phyloP scores from a whole-genome alignment of 169 alveolate species.

The Miamiensis avidus region DNA sequence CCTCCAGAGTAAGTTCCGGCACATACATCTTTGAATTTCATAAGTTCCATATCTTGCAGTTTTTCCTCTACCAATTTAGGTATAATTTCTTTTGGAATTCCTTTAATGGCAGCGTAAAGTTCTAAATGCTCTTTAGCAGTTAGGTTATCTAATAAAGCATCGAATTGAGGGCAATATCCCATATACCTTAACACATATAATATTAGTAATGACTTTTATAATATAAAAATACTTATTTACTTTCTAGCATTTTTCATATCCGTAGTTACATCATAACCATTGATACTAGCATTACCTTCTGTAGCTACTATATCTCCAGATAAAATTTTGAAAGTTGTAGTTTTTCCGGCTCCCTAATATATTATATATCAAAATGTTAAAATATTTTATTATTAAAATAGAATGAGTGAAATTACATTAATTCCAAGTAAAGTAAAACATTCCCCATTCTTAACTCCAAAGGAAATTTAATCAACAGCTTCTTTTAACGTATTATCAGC shows the following conservation, averaged over 20 bases:
- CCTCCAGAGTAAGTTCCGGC: conserved; percentile 87
- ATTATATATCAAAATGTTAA: no score
- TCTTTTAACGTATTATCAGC: conserved; percentile 19
- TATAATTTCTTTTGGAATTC: conserved; percentile 56
- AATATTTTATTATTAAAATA: no score
- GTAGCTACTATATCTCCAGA: conserved; percentile 82
- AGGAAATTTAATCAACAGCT: conserved; percentile 54
- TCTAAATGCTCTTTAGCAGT: conserved; percentile 84
- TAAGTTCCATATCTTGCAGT: conserved; percentile 68
- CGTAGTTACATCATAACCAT: conserved; percentile 72
- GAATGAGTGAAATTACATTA: no score
- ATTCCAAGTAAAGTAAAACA: conserved; percentile 52
- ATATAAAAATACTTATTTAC: no score
- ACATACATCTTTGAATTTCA: conserved; percentile 54
- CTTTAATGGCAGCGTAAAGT: conserved; percentile 81
- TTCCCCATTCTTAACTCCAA: conserved; percentile 48
- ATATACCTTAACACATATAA: no score
- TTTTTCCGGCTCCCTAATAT: conserved; percentile 91
- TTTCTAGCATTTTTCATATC: conserved; percentile 66
- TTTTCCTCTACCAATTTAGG: conserved; percentile 51
- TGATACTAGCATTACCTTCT: conserved; percentile 69
- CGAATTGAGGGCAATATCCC: conserved; percentile 86
- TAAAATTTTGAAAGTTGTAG: conserved; percentile 85
- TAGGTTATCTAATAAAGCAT: conserved; percentile 73
- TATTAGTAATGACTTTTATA: no score